These are phyloP conservation scores for Cordyceps pruinosa DNA, from an alignment of 2,329 filamentous ascomycete genomes.

Conservation along the genomic window DNA sequence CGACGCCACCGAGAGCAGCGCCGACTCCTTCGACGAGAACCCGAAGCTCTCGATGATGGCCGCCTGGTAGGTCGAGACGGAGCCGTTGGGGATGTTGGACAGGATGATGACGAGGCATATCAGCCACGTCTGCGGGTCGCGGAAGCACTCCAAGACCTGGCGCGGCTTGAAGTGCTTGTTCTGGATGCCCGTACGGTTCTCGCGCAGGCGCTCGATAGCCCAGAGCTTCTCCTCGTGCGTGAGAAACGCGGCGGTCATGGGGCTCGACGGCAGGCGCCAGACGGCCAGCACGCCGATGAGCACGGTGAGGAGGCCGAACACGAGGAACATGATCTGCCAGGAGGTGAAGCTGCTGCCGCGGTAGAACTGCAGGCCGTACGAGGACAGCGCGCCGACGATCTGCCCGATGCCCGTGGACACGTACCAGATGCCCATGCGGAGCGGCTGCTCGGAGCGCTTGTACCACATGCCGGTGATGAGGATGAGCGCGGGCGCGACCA, in stretches of 20 bases:
- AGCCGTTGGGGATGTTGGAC: constrained; percentile 23
- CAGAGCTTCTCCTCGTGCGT: constrained; percentile 23
- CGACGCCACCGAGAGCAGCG: constrained; percentile 36
- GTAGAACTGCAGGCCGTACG: constrained; percentile 47
- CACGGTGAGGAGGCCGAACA: constrained; percentile 41
- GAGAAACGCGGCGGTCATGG: constrained; percentile 18
- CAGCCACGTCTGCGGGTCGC: constrained; percentile 36
- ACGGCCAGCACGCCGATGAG: constrained; percentile 37
- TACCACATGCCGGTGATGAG: constrained; percentile 39
- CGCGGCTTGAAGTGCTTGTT: constrained; percentile 32
- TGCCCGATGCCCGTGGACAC: constrained; percentile 24
- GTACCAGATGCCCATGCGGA: constrained; percentile 34
- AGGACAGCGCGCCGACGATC: constrained; percentile 37
- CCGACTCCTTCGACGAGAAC: constrained; percentile 29
- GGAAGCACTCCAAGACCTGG: constrained; percentile 34
- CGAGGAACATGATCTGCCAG: constrained; percentile 48
- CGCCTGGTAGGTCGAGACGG: constrained; percentile 29
- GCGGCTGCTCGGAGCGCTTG: constrained; percentile 36
- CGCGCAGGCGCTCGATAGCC: constrained; percentile 53
- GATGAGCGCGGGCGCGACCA: constrained; percentile 44
- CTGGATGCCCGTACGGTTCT: constrained; percentile 36
- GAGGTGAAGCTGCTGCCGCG: constrained; percentile 24
- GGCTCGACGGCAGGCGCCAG: constrained; percentile 35
- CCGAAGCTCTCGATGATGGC: constrained; percentile 30
- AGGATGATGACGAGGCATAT: constrained; percentile 23